phyloP scores from a whole-genome alignment of 2,329 filamentous ascomycete genomes.

The Pezicula neosporulosa region DNA sequence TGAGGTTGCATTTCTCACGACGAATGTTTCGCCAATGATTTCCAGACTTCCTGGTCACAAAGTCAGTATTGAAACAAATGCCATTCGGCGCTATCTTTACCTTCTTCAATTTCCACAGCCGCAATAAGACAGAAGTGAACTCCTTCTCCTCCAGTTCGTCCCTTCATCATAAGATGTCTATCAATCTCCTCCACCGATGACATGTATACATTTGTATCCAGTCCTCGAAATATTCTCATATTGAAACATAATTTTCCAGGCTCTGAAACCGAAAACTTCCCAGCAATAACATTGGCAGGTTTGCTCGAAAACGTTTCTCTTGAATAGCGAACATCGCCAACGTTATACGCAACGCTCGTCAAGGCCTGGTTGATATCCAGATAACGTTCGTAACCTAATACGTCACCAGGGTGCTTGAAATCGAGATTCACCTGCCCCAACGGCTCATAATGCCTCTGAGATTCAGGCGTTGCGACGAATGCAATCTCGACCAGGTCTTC shows the following conservation, averaged over 20 bases:
- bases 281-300: slow-evolving; percentile 18
- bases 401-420: slow-evolving; percentile 10
- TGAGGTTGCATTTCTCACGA: not conserved
- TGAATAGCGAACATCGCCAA: slow-evolving; percentile 13
- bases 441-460: slow-evolving; percentile 36
- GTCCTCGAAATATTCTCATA: not conserved
- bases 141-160: not conserved
- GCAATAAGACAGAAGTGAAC: not conserved
- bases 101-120: not conserved
- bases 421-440: slow-evolving; percentile 26
- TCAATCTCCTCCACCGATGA: not conserved
- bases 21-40: not conserved
- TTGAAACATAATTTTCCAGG: not conserved
- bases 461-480: slow-evolving; percentile 39
- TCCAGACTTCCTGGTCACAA: not conserved
- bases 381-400: slow-evolving; percentile 20
- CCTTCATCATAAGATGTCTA: not conserved
- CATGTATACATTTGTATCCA: not conserved
- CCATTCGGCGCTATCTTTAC: not conserved
- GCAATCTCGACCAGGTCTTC: slow-evolving; percentile 35
- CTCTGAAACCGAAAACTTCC: not conserved
- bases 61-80: not conserved
- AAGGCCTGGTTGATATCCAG: slow-evolving; percentile 13
- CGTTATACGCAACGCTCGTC: slow-evolving; percentile 9
- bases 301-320: slow-evolving; percentile 22